phyloP scores from a whole-genome alignment of 1,284 basidiomycete species.

The Ustilago curta region DNA sequence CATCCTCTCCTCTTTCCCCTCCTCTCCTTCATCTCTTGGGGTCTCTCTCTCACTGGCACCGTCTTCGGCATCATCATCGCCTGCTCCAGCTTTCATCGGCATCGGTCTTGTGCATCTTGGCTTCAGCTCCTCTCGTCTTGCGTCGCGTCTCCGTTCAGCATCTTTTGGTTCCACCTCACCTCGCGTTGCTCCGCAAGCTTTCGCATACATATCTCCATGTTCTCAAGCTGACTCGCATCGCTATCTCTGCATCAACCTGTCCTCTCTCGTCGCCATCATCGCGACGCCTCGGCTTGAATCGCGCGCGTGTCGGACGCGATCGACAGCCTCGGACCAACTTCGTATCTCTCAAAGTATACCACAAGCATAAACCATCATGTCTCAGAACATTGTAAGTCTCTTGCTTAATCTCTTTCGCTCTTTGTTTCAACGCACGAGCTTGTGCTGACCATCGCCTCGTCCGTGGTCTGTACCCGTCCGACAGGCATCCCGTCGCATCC shows the following conservation, averaged over 20 bases:
- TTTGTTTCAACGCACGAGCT: background rate
- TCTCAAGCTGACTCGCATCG: constrained; percentile 27
- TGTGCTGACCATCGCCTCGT: constrained; percentile 12
- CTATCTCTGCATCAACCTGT: constrained; percentile 16
- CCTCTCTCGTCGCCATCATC: constrained; percentile 15
- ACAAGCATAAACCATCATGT: constrained; percentile 24
- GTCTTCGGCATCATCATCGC: background rate
- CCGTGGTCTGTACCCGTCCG: background rate
- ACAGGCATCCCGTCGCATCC: constrained; percentile 51
- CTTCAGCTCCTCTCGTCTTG: constrained; percentile 4
- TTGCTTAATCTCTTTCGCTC: too few relatives aligned
- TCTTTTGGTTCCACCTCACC: constrained; percentile 2
- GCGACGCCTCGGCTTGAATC: constrained; percentile 13
- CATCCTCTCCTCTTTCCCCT: constrained; percentile 6
- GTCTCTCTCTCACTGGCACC: background rate
- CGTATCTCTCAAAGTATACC: background rate
- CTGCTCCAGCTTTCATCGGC: constrained; percentile 4
- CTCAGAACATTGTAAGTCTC: constrained; percentile 40
- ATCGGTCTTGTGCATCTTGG: constrained; percentile 6
- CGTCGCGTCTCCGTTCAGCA: constrained; percentile 20
- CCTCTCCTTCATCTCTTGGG: background rate
- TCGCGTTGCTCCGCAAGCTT: constrained; percentile 20
- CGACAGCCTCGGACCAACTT: constrained; percentile 8
- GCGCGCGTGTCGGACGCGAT: constrained; percentile 35
- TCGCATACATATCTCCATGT: constrained; percentile 14